Evolutionary conservation across 305 asterid genomes (phyloP), one percentile per base, ranked within the genome.

Genomic region (Plantago coronopus): DNA sequence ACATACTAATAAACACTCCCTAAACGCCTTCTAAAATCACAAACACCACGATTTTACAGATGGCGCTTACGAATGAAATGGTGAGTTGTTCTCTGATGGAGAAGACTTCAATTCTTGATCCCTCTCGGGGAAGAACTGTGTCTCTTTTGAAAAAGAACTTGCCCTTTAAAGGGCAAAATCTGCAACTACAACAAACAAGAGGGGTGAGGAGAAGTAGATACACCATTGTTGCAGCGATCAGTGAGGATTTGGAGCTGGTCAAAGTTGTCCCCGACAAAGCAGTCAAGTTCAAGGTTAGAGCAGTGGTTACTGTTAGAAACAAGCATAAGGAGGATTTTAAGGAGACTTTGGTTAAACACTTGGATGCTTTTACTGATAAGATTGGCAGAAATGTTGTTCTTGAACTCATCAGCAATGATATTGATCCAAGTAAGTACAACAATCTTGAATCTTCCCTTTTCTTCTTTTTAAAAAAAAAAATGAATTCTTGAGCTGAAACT

Each of bases 391-490:
- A 87, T 74, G 95, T 93, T 66, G 83, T 61, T 8, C 61, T 93
- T 66, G 82, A 93, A 61, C 91, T 93, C 62, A 68, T 89, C 46
- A 89, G 99, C 81, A 69, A 70, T 34, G 94, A 87, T 38, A 68
- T 80, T 63, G 96, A 93, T 57, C 96, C 97, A 57, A 89, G 99
- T 93, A 75, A 76, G 95, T 58, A n/a, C n/a, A n/a, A n/a, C n/a
- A n/a, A 10, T 15, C 21, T 25, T n/a, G n/a, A n/a, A n/a, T n/a
- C 17, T 27, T 25, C 17, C 17, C 15, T 25, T 54, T n/a, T 16
- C 7, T 15, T 50, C 11, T 9, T 50, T 16, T 1, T 7, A n/a
- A n/a, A n/a, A n/a, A n/a, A n/a, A n/a, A n/a, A n/a, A n/a, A n/a
- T n/a, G n/a, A n/a, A n/a, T n/a, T n/a, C n/a, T n/a, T n/a, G n/a